Evolutionary conservation across 2,329 filamentous ascomycete species (phyloP), one percentile per base, ranked within the genome.

Genomic region (Paraphoma chrysanthemicola): DNA sequence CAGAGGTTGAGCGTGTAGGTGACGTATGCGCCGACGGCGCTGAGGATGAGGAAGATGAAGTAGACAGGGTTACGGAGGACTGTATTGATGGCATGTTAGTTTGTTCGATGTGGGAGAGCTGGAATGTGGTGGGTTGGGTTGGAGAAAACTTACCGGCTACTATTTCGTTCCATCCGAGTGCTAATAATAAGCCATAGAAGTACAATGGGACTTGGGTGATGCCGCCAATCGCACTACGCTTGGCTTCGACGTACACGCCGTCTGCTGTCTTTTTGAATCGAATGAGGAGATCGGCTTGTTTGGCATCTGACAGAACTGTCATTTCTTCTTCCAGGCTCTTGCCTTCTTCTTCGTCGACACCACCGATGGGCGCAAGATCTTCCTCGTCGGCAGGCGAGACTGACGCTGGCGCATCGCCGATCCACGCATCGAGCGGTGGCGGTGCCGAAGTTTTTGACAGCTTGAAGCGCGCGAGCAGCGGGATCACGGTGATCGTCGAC

Each of bases 181-280:
- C 91, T 63, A 99, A 81, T 54, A 99, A 83, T 54, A 98, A 77
- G 42, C 88, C 92, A 70, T 97, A 99, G 78, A 99, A 97, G 79
- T 97, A 98, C 59, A 96, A 80, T 6, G 95, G 95, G 48, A 99
- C 88, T 77, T 97, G 93, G 4, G 93, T 91, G 68, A 99, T 91
- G 54, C 94, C 93, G 52, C 95, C 95, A 73, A 99, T 96, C 42
- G 95, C 95, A 74, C 94, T 93, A 56, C 95, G 88, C 84, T 99
- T 99, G 48, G 95, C 95, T 80, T 99, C 95, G 42, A 99, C 93
- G 70, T 97, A 99, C 4, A 99, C 94, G 7, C 93, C 95, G 74
- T 99, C 95, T 1, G 95, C 95, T 36, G 92, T 95, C 85, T 98
- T 98, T 85, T 97, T 98, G 85, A 99, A 99, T 53, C 95, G 86